Evolutionary conservation across 2,329 filamentous ascomycete genomes (phyloP), one percentile per base, ranked within the genome.

Genomic region (Dactylellina parvicollis): DNA sequence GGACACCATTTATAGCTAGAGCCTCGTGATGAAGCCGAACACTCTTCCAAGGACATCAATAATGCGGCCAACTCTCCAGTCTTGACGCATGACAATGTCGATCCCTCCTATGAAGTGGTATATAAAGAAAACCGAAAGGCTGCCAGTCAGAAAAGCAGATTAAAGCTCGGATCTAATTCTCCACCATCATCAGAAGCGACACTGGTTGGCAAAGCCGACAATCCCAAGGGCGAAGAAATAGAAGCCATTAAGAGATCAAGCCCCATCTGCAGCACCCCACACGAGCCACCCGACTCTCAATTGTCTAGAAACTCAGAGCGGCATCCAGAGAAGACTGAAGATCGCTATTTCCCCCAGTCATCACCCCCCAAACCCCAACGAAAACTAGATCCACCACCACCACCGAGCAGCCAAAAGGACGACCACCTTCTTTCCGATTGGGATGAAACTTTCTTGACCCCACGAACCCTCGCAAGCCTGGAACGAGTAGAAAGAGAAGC

Each of bases 391-490:
- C 22, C 10, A 22, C 5, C 22, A 20, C n/a, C 10, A 36, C 26
- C 47, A 32, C 1, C 10, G 4, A 24, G 4, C 26, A 32, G 28
- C 14, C 14, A 46, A 22, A 59, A 49, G 1, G 38, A 46, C 12
- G n/a, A 8, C 10, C n/a, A 36, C n/a, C 38, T 38, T 1, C 18
- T 49, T n/a, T 66, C 61, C 14, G 61, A 66, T 10, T 66, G 61
- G 61, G 61, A 66, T 38, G 61, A 66, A 4, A 30, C 26, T 10
- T 34, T 66, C 30, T 30, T 64, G 22, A 64, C 59, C 18, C 59
- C 59, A 12, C 32, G 26, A 22, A 64, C 59, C 5, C 46, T 56
- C 4, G 61, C 61, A 10, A 22, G 49, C 18, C 38, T 66, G 14
- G 60, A 66, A 3, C 54, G 22, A 30, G 7, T 28, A 59, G 69